Percentiles rank a stretch among this genome's conserved stretches.
Conservation (phyloP, 371 early-diverging fungal species). For the Mortierella sp. region DNA sequence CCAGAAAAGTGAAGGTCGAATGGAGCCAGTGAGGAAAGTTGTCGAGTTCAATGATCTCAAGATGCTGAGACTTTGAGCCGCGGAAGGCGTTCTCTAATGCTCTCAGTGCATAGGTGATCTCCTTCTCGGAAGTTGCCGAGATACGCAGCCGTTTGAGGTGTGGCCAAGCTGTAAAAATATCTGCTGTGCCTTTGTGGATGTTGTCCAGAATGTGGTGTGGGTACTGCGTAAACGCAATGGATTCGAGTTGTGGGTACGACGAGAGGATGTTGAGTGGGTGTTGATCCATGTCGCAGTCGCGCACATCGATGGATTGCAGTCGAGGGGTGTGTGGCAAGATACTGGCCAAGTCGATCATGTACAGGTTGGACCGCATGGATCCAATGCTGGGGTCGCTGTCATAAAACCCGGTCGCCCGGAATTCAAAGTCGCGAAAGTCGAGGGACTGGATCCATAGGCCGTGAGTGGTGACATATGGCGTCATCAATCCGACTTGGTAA, state of each 20-base stretch:
- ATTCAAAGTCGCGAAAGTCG: background rate
- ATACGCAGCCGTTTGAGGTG: background rate
- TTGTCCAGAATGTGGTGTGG: background rate
- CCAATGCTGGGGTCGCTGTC: no score
- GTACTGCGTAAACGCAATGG: constrained; percentile 22
- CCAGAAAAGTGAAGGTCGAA: background rate
- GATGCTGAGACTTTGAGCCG: background rate
- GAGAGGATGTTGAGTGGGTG: constrained; percentile 19
- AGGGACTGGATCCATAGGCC: background rate
- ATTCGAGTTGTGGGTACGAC: constrained; percentile 17
- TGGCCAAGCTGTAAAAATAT: constrained; percentile 4
- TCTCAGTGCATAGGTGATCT: background rate
- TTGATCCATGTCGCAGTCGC: background rate
- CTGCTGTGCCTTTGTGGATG: background rate
- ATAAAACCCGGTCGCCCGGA: no score
- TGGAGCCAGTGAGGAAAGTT: background rate
- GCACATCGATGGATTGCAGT: constrained; percentile 19
- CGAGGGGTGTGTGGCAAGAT: constrained; percentile 6
- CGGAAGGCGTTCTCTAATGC: background rate
- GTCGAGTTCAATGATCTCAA: background rate
- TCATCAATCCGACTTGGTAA: background rate
- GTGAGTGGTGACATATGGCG: background rate
- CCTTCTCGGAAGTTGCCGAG: background rate
- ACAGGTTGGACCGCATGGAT: no score
- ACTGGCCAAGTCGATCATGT: background rate